Base-by-base conservation (phyloP, 495 filamentous ascomycete species). In the Penicillium tannophilum region DNA sequence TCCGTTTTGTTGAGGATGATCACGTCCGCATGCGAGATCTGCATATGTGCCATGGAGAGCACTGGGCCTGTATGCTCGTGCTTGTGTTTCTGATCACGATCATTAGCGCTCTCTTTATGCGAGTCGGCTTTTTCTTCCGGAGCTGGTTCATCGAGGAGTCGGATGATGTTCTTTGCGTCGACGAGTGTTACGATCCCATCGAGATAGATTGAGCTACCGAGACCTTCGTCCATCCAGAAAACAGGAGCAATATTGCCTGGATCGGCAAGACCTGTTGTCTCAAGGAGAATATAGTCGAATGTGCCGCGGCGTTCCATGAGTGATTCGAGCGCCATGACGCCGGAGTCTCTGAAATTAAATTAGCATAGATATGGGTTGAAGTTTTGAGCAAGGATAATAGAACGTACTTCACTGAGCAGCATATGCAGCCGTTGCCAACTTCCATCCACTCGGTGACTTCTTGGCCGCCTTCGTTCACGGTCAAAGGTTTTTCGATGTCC, bases 211-310 rank as follows among this genome's bases (percentile, higher is more conserved):
- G 86, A 90, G 70, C 92, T 96, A 3, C 91, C 93, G 28, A 98
- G 79, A 12, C 92, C 94, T 49, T 96, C 92, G 64, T 98, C 94
- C 43, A 98, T 86, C 94, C 94, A 98, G 74, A 98, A 98, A 17
- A 98, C 73, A 0, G 95, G 94, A 2, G 95, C 94, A 45, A 98
- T 85, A 63, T 97, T 98, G 6, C 94, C 94, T 0, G 94, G 94
- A 72, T 98, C 94, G 12, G 94, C 94, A 10, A 98, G 82, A 0
- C 94, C 94, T 2, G 93, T 97, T 1, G 95, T 98, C 74, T 98
- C 94, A 24, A 98, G 88, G 1, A 98, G 86, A 63, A 98, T 97
- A 77, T 98, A 98, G 81, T 98, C 95, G 67, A 98, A 98, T 36
- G 87, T 84, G 42, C 94, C 94, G 54, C 90, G 90, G 60, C 90